A percentile compares a stretch with the other conserved stretches of the same genome.
These are phyloP conservation scores for Marchantia polymorpha DNA, from an alignment of 225 moss, liverwort and hornwort species.

Conservation along the genomic window DNA sequence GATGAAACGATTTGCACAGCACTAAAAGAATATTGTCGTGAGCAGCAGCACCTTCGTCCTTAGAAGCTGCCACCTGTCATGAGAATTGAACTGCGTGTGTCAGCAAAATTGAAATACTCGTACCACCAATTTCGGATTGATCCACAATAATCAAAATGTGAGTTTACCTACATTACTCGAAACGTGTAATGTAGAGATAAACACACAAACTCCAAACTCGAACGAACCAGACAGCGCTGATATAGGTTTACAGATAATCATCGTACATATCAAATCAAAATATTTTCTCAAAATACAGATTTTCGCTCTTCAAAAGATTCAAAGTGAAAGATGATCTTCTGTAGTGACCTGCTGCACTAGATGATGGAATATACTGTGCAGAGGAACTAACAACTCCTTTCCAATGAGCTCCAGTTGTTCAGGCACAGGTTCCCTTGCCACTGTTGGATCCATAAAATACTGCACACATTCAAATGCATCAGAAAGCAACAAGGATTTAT, in stretches of 20 bases:
- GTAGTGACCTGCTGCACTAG: constrained; percentile 63
- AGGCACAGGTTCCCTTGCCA: constrained; percentile 79
- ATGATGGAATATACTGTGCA: constrained; percentile 86
- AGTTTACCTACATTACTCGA: background rate
- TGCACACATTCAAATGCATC: constrained; percentile 34
- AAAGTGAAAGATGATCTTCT: background rate
- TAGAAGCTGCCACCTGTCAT: constrained; percentile 76
- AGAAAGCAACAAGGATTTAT: constrained; percentile 4
- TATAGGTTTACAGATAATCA: background rate
- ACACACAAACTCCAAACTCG: background rate
- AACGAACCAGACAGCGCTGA: background rate
- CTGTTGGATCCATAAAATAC: constrained; percentile 79
- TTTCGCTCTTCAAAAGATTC: background rate
- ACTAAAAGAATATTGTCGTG: constrained; percentile 83
- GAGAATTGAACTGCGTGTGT: constrained; percentile 2
- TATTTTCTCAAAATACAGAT: background rate
- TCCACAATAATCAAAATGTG: background rate
- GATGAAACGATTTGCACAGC: constrained; percentile 82
- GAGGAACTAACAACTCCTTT: constrained; percentile 71
- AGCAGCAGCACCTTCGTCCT: constrained; percentile 59
- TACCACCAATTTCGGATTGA: background rate
- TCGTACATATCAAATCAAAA: background rate
- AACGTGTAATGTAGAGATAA: too few species aligned
- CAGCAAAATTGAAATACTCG: background rate
- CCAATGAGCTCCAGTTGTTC: constrained; percentile 74